These are phyloP conservation scores for Elaeagnus macrophylla DNA, from an alignment of 306 rosid genomes.

Conservation along the genomic window DNA sequence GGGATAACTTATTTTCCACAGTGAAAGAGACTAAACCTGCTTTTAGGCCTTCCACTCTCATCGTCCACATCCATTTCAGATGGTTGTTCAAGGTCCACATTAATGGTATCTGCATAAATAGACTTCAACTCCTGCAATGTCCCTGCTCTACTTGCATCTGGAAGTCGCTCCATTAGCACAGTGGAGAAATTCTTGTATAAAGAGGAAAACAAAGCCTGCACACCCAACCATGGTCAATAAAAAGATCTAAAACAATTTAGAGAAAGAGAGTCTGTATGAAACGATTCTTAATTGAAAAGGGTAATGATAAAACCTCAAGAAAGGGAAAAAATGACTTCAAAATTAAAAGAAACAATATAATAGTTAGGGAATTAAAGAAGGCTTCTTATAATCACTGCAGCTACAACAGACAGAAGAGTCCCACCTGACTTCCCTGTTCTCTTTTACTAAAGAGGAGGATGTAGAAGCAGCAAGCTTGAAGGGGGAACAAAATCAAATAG, in stretches of 20 bases:
- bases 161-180: constrained; percentile 70
- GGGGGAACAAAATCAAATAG: too few relatives aligned
- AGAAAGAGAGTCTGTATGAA: constrained; percentile 12
- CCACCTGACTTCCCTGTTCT: too few relatives aligned
- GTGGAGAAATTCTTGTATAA: constrained; percentile 67
- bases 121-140: constrained; percentile 61
- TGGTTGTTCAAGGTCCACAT: constrained; percentile 66
- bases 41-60: constrained; percentile 50
- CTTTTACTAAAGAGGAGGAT: too few relatives aligned
- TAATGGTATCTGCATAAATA: constrained; percentile 45
- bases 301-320: not conserved
- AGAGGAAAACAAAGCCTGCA: constrained; percentile 67
- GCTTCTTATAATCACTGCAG: too few relatives aligned
- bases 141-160: constrained; percentile 50
- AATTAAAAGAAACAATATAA: too few relatives aligned
- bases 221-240: constrained; percentile 16
- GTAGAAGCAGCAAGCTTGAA: too few relatives aligned
- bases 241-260: constrained; percentile 10
- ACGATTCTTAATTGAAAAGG: not conserved
- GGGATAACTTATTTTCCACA: not conserved
- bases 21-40: constrained; percentile 41
- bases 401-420: too few relatives aligned
- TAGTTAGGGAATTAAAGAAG: too few relatives aligned
- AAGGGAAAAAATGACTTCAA: not conserved
- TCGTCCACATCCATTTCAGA: constrained; percentile 76